phyloP scores from a whole-genome alignment of 2,329 filamentous ascomycete genomes.

The Cordyceps pruinosa region DNA sequence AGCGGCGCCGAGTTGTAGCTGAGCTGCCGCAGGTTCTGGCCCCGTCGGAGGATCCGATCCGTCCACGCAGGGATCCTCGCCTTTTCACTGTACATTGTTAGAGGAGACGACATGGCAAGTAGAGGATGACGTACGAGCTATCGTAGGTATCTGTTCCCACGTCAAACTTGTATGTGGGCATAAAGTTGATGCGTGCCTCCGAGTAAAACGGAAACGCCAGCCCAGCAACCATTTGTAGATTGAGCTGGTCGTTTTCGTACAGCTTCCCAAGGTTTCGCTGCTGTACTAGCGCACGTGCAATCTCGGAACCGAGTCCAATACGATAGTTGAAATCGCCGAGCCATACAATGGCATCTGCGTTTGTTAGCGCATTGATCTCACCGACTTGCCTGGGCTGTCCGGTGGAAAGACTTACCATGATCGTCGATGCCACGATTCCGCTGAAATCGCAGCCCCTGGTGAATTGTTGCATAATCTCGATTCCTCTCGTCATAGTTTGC shows the following conservation, averaged over 20 bases:
- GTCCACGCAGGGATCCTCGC: conserved; percentile 95
- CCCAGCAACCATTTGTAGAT: conserved; percentile 92
- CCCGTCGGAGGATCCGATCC: conserved; percentile 84
- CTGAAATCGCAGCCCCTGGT: conserved; percentile 81
- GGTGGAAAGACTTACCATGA: conserved; percentile 56
- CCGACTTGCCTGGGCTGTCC: too few relatives aligned
- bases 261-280: conserved; percentile 67
- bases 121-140: conserved; percentile 59
- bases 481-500: conserved; percentile 96
- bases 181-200: conserved; percentile 79
- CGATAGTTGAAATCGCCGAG: conserved; percentile 98
- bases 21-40: conserved; percentile 72
- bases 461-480: conserved; percentile 84
- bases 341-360: conserved; percentile 72
- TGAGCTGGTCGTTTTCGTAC: conserved; percentile 92
- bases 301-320: conserved; percentile 76
- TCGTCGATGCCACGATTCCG: conserved; percentile 86
- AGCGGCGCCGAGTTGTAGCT: conserved; percentile 78
- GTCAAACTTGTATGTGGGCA: conserved; percentile 95
- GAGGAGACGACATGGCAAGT: background rate
- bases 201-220: conserved; percentile 87
- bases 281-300: conserved; percentile 66
- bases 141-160: conserved; percentile 84
- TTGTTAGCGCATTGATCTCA: conserved; percentile 23
- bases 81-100: conserved; percentile 57